Conservation (phyloP, 768 basidiomycete species). For the Lactarius quietus region DNA sequence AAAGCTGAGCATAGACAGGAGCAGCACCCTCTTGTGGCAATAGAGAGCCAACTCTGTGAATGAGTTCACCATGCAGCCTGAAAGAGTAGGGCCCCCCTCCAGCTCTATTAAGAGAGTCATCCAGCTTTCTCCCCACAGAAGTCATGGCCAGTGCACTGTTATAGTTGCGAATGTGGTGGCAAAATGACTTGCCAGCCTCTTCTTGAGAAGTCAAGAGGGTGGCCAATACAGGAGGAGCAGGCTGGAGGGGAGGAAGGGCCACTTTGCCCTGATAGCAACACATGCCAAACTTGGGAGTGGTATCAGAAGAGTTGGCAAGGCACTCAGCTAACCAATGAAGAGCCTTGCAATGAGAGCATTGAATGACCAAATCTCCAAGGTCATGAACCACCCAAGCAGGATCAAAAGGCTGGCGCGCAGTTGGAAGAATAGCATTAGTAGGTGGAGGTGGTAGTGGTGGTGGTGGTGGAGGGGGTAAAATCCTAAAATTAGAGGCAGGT, state of each 20-base stretch:
- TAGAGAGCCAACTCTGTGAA: neutral
- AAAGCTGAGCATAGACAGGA: conserved; percentile 4
- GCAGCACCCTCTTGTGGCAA: neutral
- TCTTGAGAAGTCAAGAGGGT: no score
- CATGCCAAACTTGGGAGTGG: neutral
- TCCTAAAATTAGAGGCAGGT: neutral
- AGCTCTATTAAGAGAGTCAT: neutral
- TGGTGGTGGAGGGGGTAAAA: neutral
- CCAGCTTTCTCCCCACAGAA: neutral
- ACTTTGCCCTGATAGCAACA: conserved; percentile 2
- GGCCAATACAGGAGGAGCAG: no score
- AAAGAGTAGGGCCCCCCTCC: neutral
- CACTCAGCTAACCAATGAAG: neutral
- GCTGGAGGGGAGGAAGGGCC: neutral
- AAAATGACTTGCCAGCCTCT: no score
- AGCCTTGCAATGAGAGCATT: neutral
- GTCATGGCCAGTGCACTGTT: conserved; percentile 4
- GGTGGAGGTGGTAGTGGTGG: neutral
- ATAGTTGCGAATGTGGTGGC: neutral
- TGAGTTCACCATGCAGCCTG: neutral
- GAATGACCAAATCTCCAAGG: neutral
- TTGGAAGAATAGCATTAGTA: neutral
- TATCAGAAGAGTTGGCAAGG: neutral
- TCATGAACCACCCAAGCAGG: neutral
- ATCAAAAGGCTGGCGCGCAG: neutral